Evolutionary conservation across 805 yeast species (phyloP), one percentile per base, ranked within the genome.

Genomic region (Candida railenensis): DNA sequence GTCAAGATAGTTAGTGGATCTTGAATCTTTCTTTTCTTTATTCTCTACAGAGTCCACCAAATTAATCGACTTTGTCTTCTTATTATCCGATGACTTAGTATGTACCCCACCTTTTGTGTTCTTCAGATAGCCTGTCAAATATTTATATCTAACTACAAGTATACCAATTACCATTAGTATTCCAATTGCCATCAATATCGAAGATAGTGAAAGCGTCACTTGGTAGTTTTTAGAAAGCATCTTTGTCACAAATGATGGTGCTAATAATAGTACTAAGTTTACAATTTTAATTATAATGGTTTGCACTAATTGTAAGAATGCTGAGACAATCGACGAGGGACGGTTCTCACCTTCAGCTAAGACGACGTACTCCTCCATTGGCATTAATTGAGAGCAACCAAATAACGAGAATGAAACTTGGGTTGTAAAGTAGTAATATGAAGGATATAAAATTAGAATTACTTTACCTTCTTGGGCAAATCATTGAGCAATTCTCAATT

Each of bases 1-100:
- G 62, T 92, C 97, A 44, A 92, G 69, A 58, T 89, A 91, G 40
- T 87, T 83, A 1, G 85, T 67, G 39, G 79, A 66, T 4, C 77
- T 69, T 5, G 77, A 36, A 22, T 50, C 43, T 53, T 55, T 49
- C 46, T 52, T 55, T 53, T 59, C 56, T 53, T 55, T 67, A 25
- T 25, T 25, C 5, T n/a, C n/a, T 49, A 42, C 58, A 39, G 53
- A 74, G 70, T 44, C 76, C 52, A 63, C 80, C 66, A 53, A 80
- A 61, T 55, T 82, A 77, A 50, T 74, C 51, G 44, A 74, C 54
- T 45, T 68, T 62, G 12, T 74, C 61, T 46, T 76, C 78, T 36
- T 36, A 4, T 20, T 4, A 22, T 36, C 39, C 12, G 22, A 18
- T 19, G 19, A 20, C 21, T 52, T 66, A 69, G 25, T n/a, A 80